phyloP scores from a whole-genome alignment of 805 yeast species.

The Phaffomyces thermotolerans region DNA sequence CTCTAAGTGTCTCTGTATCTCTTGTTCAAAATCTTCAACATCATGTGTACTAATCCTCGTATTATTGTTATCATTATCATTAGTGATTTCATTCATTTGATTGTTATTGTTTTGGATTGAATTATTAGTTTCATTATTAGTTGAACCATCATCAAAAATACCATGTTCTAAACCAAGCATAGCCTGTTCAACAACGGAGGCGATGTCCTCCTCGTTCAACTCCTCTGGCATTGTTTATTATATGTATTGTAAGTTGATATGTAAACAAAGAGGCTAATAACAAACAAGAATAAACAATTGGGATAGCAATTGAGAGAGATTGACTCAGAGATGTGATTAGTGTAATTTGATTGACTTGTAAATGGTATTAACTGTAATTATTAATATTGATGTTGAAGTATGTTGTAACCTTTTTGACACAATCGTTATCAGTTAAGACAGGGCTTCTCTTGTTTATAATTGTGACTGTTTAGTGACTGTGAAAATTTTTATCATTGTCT shows the following conservation, averaged over 20 bases:
- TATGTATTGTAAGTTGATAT: neutral
- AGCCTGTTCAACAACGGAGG: conserved; percentile 34
- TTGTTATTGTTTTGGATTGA: conserved; percentile 3
- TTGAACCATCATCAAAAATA: neutral
- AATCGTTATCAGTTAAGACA: neutral
- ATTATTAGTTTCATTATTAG: neutral
- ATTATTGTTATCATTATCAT: conserved; percentile 1
- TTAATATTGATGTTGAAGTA: too few species aligned
- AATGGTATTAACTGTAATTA: too few species aligned
- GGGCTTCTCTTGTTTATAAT: conserved; percentile 1
- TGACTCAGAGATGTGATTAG: too few species aligned
- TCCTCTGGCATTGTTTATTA: neutral
- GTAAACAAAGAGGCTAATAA: too few species aligned
- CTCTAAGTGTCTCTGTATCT: conserved; percentile 21
- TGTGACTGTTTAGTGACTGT: conserved; percentile 28
- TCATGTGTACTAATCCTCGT: neutral
- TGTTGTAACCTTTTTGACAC: too few species aligned
- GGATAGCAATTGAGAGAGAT: too few species aligned
- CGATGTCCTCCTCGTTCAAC: conserved; percentile 27
- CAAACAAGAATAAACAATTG: too few species aligned
- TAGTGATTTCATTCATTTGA: neutral
- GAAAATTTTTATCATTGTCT: conserved; percentile 20
- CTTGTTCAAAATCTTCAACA: conserved; percentile 17
- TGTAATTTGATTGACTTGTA: too few species aligned
- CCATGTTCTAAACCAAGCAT: conserved; percentile 22